phyloP scores from a whole-genome alignment of 768 basidiomycete genomes.

The Tricholoma hemisulphureum region DNA sequence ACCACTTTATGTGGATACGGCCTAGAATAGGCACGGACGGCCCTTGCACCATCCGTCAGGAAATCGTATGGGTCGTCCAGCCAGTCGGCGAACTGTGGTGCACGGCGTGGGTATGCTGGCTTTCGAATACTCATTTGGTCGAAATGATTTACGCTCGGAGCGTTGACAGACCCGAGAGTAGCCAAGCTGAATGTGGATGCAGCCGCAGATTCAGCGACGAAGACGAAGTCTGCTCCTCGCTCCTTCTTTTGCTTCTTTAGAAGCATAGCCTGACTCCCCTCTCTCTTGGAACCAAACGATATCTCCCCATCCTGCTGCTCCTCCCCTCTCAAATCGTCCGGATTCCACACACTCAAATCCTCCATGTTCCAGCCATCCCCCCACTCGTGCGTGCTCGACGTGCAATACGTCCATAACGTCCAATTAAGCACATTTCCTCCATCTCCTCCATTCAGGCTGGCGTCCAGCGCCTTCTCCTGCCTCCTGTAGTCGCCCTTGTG shows the following conservation, averaged over 20 bases:
- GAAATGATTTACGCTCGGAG: constrained; percentile 4
- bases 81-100: constrained; percentile 28
- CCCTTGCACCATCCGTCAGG: constrained; percentile 83
- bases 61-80: constrained; percentile 62
- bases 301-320: constrained; percentile 18
- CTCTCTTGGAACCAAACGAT: constrained; percentile 19
- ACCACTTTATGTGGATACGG: constrained; percentile 80
- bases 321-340: constrained; percentile 55
- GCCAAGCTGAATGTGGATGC: constrained; percentile 28
- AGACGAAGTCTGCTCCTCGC: constrained; percentile 9
- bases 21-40: constrained; percentile 78
- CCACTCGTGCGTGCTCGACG: constrained; percentile 82
- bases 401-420: constrained; percentile 87
- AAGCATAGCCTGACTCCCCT: constrained; percentile 39
- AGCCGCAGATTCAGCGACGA: constrained; percentile 11
- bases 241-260: constrained; percentile 27
- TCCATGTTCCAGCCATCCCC: constrained; percentile 98
- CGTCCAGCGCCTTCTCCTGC: constrained; percentile 86
- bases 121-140: constrained; percentile 5
- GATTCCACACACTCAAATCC: constrained; percentile 86
- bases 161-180: constrained; percentile 11
- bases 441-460: constrained; percentile 76
- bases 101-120: constrained; percentile 7
- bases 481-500: constrained; percentile 70
- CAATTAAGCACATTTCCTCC: constrained; percentile 73